These are phyloP conservation scores for Emergomyces orientalis DNA, from an alignment of 2,329 filamentous ascomycete genomes.

Conservation along the genomic window DNA sequence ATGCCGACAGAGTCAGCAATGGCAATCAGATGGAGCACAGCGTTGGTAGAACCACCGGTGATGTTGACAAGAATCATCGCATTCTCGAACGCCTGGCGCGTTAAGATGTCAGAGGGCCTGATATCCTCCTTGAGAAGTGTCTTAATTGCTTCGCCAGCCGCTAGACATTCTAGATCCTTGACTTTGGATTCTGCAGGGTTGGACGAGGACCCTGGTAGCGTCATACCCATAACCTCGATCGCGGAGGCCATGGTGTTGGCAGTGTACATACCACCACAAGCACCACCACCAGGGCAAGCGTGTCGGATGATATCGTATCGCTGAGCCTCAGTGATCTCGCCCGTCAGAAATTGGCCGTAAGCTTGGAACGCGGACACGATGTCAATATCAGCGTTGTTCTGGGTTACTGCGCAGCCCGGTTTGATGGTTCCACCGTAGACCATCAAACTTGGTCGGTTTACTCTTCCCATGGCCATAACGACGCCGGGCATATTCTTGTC, in stretches of 20 bases:
- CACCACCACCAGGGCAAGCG: conserved; percentile 75
- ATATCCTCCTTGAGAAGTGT: conserved; percentile 68
- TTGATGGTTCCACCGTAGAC: conserved; percentile 94
- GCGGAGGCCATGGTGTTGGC: conserved; percentile 69
- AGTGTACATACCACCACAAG: conserved; percentile 80
- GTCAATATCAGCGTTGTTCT: conserved; percentile 68
- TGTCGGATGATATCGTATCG: conserved; percentile 91
- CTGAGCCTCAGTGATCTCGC: conserved; percentile 81
- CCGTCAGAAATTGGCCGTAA: conserved; percentile 88
- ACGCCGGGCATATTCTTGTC: conserved; percentile 99
- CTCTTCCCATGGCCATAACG: conserved; percentile 83
- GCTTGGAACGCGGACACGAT: conserved; percentile 97
- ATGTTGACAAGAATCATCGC: conserved; percentile 77
- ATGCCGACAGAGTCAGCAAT: conserved; percentile 74
- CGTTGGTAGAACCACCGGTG: conserved; percentile 76
- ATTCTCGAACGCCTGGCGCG: conserved; percentile 71
- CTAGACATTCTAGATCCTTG: conserved; percentile 65
- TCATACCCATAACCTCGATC: conserved; percentile 65
- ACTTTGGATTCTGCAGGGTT: conserved; percentile 64
- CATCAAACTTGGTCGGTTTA: conserved; percentile 94
- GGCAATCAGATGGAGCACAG: conserved; percentile 74
- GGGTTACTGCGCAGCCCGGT: conserved; percentile 71
- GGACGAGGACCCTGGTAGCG: conserved; percentile 71
- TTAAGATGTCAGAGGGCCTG: conserved; percentile 67
- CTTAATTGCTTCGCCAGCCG: conserved; percentile 63